Base-by-base conservation (phyloP, 2,329 filamentous ascomycete genomes). In the Rhinocladiella mackenziei region DNA sequence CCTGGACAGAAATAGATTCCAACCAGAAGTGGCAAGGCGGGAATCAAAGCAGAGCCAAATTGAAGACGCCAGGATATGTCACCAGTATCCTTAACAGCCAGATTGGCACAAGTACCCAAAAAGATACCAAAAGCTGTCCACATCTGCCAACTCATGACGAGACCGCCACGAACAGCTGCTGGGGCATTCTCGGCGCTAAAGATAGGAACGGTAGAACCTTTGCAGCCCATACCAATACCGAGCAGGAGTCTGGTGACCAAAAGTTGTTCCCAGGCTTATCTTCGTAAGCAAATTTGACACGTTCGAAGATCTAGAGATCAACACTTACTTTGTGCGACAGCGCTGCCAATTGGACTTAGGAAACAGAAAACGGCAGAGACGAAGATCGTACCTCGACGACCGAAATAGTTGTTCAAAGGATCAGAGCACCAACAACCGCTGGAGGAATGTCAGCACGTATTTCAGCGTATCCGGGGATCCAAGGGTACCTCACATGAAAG, bases 81-180 rank as follows among this genome's bases (percentile, higher is more conserved):
- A n/a, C 77, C 76, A 0, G 72, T 71, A 37, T 81, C 69, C 33
- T 77, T 79, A 30, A 84, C 77, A 3, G 73, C 77, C 20, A 85
- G 68, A 56, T 84, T 85, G 49, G 80, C 80, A 45, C 71, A 76
- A 42, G 76, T 80, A 7, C 82, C 83, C 14, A 84, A 66, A 61
- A 84, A 80, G 55, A 85, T 83, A 29, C 78, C 78, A 67, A 84
- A 65, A 48, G 79, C 75, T 7, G 40, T 42, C 36, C 43, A 48
- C 65, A 72, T 72, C 65, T 89, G 83, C 85, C 86, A 91, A 51
- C 81, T 81, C 85, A 91, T 91, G 51, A 89, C 84, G 13, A 92
- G 71, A 5, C 83, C 84, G 52, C 84, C 84, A 60, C 84, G 78
- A 42, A 88, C 81, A 4, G 67, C 63, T 1, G 83, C 80, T 0